These are phyloP conservation scores for Lasiodiplodia hormozganensis DNA, from an alignment of 2,329 filamentous ascomycete species.

Conservation along the genomic window DNA sequence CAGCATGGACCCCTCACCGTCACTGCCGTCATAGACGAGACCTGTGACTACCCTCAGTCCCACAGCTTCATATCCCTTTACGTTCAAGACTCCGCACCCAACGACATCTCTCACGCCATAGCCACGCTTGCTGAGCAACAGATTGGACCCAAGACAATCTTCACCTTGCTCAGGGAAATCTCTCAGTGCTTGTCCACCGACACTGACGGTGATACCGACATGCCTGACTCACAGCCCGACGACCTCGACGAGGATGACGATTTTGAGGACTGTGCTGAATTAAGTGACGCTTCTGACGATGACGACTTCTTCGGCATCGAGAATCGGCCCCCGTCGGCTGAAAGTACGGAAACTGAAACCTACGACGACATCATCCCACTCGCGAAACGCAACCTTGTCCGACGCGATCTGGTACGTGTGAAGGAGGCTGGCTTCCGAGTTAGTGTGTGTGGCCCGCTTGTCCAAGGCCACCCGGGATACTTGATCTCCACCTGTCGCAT, in stretches of 20 bases:
- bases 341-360: not conserved
- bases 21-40: constrained; percentile 56
- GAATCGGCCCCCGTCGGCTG: constrained; percentile 10
- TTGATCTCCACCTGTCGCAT: constrained; percentile 74
- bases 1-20: constrained; percentile 43
- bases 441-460: constrained; percentile 64
- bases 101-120: constrained; percentile 52
- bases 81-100: constrained; percentile 56
- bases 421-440: constrained; percentile 74
- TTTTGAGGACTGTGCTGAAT: not conserved
- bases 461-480: constrained; percentile 56
- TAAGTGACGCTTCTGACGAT: not conserved
- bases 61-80: constrained; percentile 65
- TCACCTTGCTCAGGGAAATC: constrained; percentile 58
- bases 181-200: constrained; percentile 47
- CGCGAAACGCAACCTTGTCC: constrained; percentile 51
- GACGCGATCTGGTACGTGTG: constrained; percentile 66
- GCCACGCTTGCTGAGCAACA: constrained; percentile 52
- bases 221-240: constrained; percentile 16
- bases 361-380: constrained; percentile 4
- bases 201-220: constrained; percentile 47
- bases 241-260: not conserved
- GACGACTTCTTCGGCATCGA: not conserved
- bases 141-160: constrained; percentile 52
- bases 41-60: constrained; percentile 64